Conservation (phyloP, 2,329 filamentous ascomycete species). For the Fusarium cyanostomum region DNA sequence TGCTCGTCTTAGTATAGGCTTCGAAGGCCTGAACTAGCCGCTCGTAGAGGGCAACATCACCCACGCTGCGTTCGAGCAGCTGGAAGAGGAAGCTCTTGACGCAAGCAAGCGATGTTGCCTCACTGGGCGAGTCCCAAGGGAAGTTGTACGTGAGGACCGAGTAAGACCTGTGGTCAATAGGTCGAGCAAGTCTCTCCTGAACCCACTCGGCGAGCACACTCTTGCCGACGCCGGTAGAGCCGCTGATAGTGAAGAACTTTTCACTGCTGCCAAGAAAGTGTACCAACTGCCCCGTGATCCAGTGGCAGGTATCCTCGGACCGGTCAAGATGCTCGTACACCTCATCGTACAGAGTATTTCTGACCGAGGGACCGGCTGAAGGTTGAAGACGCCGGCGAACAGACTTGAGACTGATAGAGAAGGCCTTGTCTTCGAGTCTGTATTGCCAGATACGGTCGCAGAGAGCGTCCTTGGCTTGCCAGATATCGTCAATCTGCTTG, state of each 20-base stretch:
- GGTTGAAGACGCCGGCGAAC: conserved; percentile 48
- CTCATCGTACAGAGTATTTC: conserved; percentile 46
- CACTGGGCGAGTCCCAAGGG: conserved; percentile 45
- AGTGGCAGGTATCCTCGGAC: conserved; percentile 53
- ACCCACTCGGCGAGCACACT: conserved; percentile 53
- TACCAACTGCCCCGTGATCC: conserved; percentile 48
- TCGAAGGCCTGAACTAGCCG: conserved; percentile 44
- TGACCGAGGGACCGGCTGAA: conserved; percentile 41
- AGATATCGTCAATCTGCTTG: conserved; percentile 47
- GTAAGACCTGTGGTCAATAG: conserved; percentile 48
- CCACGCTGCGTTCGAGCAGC: conserved; percentile 51
- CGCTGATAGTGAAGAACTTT: conserved; percentile 49
- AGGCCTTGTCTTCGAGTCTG: conserved; percentile 42
- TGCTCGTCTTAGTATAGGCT: conserved; percentile 33
- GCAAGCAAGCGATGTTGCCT: conserved; percentile 46
- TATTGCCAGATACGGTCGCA: conserved; percentile 50
- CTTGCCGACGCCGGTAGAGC: conserved; percentile 49
- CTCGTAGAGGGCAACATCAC: conserved; percentile 49
- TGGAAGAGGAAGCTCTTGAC: conserved; percentile 52
- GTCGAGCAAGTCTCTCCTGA: conserved; percentile 51
- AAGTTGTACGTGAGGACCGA: conserved; percentile 51
- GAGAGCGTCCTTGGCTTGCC: conserved; percentile 46
- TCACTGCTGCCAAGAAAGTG: conserved; percentile 49
- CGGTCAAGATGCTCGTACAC: conserved; percentile 50
- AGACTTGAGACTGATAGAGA: conserved; percentile 40